These are phyloP conservation scores for Plasmodium cynomolgi DNA, from an alignment of 169 alveolate genomes.

Conservation along the genomic window DNA sequence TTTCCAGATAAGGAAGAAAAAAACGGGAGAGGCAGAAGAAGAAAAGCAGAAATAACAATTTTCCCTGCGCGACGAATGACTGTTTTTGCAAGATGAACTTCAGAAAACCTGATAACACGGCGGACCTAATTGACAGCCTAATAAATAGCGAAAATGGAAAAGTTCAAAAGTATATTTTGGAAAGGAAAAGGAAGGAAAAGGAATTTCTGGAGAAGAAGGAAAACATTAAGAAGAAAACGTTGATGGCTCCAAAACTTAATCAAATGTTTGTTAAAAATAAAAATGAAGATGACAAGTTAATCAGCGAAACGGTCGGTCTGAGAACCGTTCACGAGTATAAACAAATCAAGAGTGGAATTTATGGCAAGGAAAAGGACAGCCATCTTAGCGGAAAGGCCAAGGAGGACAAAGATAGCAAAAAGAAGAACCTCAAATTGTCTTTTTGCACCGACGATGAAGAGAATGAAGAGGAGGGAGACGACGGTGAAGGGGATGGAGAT, in stretches of 20 bases:
- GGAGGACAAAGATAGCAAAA: slow-evolving; percentile 15
- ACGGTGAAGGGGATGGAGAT: slow-evolving; percentile 6
- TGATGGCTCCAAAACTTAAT: slow-evolving; percentile 71
- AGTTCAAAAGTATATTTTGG: slow-evolving; percentile 73
- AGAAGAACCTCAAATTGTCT: slow-evolving; percentile 40
- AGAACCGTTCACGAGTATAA: slow-evolving; percentile 74
- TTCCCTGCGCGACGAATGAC: neutral
- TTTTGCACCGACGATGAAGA: slow-evolving; percentile 46
- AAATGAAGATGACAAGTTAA: slow-evolving; percentile 70
- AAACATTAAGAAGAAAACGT: slow-evolving; percentile 49
- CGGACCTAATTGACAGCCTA: slow-evolving; percentile 71
- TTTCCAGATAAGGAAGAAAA: neutral
- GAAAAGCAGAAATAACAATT: neutral
- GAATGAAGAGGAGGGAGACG: slow-evolving; percentile 19
- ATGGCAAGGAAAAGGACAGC: slow-evolving; percentile 30
- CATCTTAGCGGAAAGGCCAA: neutral
- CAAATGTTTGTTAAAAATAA: slow-evolving; percentile 72
- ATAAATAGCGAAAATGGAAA: slow-evolving; percentile 75
- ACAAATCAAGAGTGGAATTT: slow-evolving; percentile 63
- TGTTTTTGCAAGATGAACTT: slow-evolving; percentile 20
- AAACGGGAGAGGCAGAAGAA: neutral
- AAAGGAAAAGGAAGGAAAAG: slow-evolving; percentile 68
- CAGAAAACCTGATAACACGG: slow-evolving; percentile 54
- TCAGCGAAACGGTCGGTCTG: slow-evolving; percentile 67
- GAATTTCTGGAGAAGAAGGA: slow-evolving; percentile 69